Base-by-base conservation (phyloP, 1,284 basidiomycete species). In the Naganishia sp. region DNA sequence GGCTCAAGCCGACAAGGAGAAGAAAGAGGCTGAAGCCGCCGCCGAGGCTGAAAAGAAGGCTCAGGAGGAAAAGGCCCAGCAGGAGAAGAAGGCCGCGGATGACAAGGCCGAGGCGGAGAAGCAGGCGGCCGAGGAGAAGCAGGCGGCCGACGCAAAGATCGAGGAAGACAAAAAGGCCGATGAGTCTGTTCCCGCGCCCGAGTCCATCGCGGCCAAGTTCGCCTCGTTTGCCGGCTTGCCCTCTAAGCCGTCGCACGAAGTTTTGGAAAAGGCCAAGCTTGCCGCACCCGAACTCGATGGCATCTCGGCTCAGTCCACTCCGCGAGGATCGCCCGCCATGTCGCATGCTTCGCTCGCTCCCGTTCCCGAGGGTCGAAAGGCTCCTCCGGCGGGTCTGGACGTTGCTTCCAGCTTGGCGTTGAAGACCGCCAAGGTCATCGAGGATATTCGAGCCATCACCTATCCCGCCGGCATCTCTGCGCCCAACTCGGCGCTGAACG, bases 401-500 rank as follows among this genome's bases (percentile, higher is more conserved):
- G 84, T 90, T 63, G 71, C 87, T 49, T 83, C 85, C 36, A 85
- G 85, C 18, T 88, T 88, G 48, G 88, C 89, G 9, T 83, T 90
- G 45, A 84, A 86, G 43, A 86, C 87, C 36, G 91, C 91, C 42
- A 85, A 87, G 53, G 84, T 86, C 67, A 96, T 99, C 71, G 88
- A 92, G 67, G 88, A 95, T 78, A 84, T 99, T 60, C 84, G 82
- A 49, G 82, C 85, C 64, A 85, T 98, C 55, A 80, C 84, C 25
- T 99, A 99, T 76, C 94, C 94, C 4, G 86, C 87, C 66, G 87
- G 89, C 53, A 86, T 94, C 77, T 84, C 85, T 77, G 92, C 93
- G 69, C 95, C 94, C 3, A 86, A 85, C 72, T 81, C 88, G 9
- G 90, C 92, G 74, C 87, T 98, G 73, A 98, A 97, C 79, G 83